These are phyloP conservation scores for Talaromyces adpressus DNA, from an alignment of 495 filamentous ascomycete genomes.

Conservation along the genomic window DNA sequence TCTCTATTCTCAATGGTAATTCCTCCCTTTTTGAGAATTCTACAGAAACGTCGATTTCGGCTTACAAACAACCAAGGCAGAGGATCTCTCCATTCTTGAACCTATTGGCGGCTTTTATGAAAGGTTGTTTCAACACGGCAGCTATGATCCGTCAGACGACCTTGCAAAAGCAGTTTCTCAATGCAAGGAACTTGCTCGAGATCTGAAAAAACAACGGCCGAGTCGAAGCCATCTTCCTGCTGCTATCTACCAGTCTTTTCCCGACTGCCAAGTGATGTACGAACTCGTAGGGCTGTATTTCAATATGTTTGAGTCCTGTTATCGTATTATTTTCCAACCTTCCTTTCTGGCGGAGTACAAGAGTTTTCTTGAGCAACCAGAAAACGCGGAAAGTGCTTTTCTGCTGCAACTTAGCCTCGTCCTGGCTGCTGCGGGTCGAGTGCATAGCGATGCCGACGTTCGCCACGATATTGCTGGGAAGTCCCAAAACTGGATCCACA, in stretches of 20 bases:
- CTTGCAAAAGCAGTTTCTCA: slow-evolving; percentile 10
- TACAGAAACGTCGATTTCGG: not conserved
- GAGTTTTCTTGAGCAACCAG: slow-evolving; percentile 27
- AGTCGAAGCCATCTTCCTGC: slow-evolving; percentile 16
- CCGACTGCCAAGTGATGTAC: slow-evolving; percentile 28
- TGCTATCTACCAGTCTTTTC: slow-evolving; percentile 15
- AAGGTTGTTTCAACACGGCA: slow-evolving; percentile 14
- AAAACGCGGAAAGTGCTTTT: slow-evolving; percentile 18
- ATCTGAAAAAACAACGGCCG: slow-evolving; percentile 17
- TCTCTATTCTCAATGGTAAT: slow-evolving; percentile 2
- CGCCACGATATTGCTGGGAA: slow-evolving; percentile 21
- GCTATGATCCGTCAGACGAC: slow-evolving; percentile 14
- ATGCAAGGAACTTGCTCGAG: slow-evolving; percentile 22
- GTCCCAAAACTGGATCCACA: slow-evolving; percentile 37
- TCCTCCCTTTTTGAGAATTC: not conserved
- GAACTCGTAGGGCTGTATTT: slow-evolving; percentile 38
- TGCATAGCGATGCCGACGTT: slow-evolving; percentile 20
- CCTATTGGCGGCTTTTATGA: slow-evolving; percentile 15
- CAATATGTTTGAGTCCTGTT: slow-evolving; percentile 37
- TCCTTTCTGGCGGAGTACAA: slow-evolving; percentile 40
- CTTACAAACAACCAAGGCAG: slow-evolving; percentile 19
- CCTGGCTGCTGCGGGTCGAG: slow-evolving; percentile 30
- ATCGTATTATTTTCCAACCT: slow-evolving; percentile 39
- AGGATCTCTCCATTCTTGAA: slow-evolving; percentile 14
- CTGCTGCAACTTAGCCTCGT: slow-evolving; percentile 39